Evolutionary conservation across 768 basidiomycete species (phyloP), one percentile per base, ranked within the genome.

Genomic region (Hygrocybe coccinea): DNA sequence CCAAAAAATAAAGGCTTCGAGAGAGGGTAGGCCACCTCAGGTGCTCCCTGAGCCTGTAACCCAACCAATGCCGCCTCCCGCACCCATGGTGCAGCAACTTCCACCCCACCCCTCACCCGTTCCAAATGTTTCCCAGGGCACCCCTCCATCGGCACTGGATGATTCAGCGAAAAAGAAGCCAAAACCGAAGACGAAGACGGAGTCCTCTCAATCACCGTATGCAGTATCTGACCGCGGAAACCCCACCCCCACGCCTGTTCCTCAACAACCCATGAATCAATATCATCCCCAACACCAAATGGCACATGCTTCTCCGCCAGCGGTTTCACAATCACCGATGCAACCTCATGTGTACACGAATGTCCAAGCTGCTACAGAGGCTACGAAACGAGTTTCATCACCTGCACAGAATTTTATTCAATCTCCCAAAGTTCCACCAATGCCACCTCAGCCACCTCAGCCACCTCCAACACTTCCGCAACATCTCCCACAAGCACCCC

Each of bases 11-110:
- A 67, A 63, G 39, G 34, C 19, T 25, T 57, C 65, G 25, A 65
- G 56, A 48, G 65, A 62, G 38, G 59, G 66, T 49, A 66, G 68
- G 61, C 60, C 66, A 54, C 57, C 62, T 54, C 64, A 69, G 61
- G 47, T 53, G 41, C 41, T 3, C 24, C 49, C 46, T 36, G 50
- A 58, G 50, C 53, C 50, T 59, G 56, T 12, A 65, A 69, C 39
- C 62, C 69, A 34, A 24, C 25, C 49, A 14, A 34, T 17, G 14
- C 65, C 70, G 21, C 62, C 71, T 34, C 65, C 69, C 8, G 64
- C 65, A 8, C 69, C 64, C 38, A 57, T 50, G 21, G 59, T 65
- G 37, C 69, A 68, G 49, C 59, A 60, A 56, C 55, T 63, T 50
- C 59, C 60, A 35, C 41, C 58, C 33, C 60, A 53, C 47, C 49